Evolutionary conservation across 2,329 filamentous ascomycete species (phyloP), one percentile per base, ranked within the genome.

Genomic region (Aureobasidium sp.): DNA sequence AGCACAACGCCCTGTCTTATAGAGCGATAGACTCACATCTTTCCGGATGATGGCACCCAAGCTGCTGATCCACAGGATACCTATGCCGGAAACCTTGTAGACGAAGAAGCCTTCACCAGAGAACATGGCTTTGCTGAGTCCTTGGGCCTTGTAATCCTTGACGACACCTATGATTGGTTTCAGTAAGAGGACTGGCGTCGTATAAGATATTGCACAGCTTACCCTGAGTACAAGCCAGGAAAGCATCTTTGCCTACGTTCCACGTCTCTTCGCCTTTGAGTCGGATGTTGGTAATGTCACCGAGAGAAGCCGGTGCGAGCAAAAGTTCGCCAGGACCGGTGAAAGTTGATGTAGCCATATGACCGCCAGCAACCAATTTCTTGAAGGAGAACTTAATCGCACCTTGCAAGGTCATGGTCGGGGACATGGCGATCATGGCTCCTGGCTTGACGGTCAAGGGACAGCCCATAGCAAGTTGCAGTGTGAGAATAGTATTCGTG

Each of bases 41-140:
- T 97, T 97, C 70, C 89, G 83, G 65, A 97, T 90, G 64, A 99
- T 96, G 6, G 94, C 94, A 7, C 94, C 94, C 69, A 99, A 94
- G 70, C 90, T 96, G 9, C 90, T 89, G 50, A 97, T 81, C 90
- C 93, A 99, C 44, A 96, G 71, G 39, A 97, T 78, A 0, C 94
- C 94, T 7, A 80, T 82, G 0, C 93, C 93, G 15, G 80, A 84
- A 11, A 97, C 88, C 73, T 90, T 92, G 75, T 95, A 95, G 12
- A 97, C 85, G 74, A 91, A 97, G 31, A 97, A 72, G 0, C 94
- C 94, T 74, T 97, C 94, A 0, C 94, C 94, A 22, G 87, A 91
- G 74, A 99, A 97, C 75, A 97, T 89, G 22, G 90, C 91, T 74
- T 97, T 97, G 63, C 87, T 84, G 24, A 99, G 76, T 0, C 89